These are phyloP conservation scores for Mortierella sp. DNA, from an alignment of 371 early-diverging fungal genomes.

Conservation along the genomic window DNA sequence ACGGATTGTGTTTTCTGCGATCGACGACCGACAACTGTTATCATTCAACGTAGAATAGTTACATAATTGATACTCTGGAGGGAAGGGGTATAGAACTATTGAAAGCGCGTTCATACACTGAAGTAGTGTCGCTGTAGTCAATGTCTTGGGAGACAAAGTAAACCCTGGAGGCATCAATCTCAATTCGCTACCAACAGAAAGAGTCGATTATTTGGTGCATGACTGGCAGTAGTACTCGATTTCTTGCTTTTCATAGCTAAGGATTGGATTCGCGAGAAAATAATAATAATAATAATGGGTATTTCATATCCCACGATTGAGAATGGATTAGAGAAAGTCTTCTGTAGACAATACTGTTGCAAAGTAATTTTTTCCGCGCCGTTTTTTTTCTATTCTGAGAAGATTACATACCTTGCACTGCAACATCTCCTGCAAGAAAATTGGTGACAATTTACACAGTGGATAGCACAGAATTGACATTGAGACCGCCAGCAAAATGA, in stretches of 20 bases:
- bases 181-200: no score
- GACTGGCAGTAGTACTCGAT: conserved; percentile 29
- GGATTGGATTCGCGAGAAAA: background rate
- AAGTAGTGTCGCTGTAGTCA: no score
- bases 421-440: conserved; percentile 37
- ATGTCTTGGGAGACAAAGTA: no score
- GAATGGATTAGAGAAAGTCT: background rate
- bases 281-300: background rate
- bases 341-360: no score
- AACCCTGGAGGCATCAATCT: no score
- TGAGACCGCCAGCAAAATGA: conserved; percentile 35
- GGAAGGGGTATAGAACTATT: no score
- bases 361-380: no score
- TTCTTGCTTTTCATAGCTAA: conserved; percentile 37
- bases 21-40: no score
- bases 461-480: conserved; percentile 44
- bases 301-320: background rate
- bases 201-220: conserved; percentile 18
- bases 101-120: no score
- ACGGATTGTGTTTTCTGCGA: no score
- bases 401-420: conserved; percentile 23
- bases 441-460: conserved; percentile 29
- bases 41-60: no score
- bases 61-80: no score
- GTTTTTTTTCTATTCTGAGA: background rate